Evolutionary conservation across 495 filamentous ascomycete species (phyloP).

Genomic region (Xylaria longipes): DNA sequence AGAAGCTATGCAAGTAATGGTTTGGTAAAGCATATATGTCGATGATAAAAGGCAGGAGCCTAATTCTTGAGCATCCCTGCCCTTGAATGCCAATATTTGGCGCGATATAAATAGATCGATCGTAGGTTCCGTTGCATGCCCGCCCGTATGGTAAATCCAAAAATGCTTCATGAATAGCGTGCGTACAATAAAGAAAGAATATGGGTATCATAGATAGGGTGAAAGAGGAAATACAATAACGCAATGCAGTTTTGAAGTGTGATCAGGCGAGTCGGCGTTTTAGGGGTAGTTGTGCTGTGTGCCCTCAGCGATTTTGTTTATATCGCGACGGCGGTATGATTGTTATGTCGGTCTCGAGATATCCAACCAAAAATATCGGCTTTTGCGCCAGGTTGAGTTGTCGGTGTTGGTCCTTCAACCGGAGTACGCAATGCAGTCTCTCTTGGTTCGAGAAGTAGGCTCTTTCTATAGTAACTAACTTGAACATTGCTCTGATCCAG

Average conservation of each 20-base stretch:
- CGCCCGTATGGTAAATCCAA: conserved; percentile 32
- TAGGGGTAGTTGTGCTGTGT: not conserved
- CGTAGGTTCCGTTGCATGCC: conserved; percentile 29
- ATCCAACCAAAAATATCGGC: conserved; percentile 46
- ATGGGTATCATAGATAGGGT: conserved; percentile 38
- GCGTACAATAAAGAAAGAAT: conserved; percentile 36
- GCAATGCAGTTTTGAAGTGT: conserved; percentile 14
- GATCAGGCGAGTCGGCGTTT: not conserved
- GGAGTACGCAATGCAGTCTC: conserved; percentile 62
- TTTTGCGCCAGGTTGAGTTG: conserved; percentile 33
- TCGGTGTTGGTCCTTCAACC: conserved; percentile 46
- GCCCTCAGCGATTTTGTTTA: conserved; percentile 10
- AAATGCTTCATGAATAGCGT: conserved; percentile 35
- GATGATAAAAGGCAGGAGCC: conserved; percentile 5
- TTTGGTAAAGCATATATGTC: conserved; percentile 29
- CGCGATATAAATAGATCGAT: conserved; percentile 34
- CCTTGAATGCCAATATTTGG: conserved; percentile 34
- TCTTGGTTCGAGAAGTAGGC: conserved; percentile 83
- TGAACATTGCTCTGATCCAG: conserved; percentile 81
- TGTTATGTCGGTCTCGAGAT: conserved; percentile 42
- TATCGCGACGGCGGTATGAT: conserved; percentile 34
- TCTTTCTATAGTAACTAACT: conserved; percentile 83
- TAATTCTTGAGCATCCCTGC: conserved; percentile 27
- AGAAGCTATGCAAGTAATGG: conserved; percentile 14
- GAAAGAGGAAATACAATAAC: conserved; percentile 15